A percentile compares a stretch with the other conserved stretches of the same genome.
Evolutionary conservation across 805 yeast genomes (phyloP).

Genomic region (Spathaspora girioi): DNA sequence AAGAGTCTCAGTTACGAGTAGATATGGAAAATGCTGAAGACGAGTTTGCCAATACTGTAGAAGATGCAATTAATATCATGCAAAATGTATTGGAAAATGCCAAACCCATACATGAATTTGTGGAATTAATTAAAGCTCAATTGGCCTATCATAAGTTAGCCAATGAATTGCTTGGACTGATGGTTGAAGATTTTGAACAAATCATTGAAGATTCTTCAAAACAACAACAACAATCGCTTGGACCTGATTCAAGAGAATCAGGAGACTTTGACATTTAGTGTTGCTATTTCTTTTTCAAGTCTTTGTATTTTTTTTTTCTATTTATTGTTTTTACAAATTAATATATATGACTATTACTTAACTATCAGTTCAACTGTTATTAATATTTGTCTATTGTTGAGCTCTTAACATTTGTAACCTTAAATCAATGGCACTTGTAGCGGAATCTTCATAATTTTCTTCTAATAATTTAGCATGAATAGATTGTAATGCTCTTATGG

Average conservation of each 20-base stretch:
- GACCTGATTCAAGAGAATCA: slow-evolving; percentile 15
- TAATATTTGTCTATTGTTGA: too few relatives aligned
- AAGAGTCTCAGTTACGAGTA: slow-evolving; percentile 70
- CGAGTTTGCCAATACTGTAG: slow-evolving; percentile 84
- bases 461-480: slow-evolving; percentile 77
- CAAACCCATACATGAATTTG: slow-evolving; percentile 61
- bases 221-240: slow-evolving; percentile 7
- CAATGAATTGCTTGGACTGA: slow-evolving; percentile 57
- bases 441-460: slow-evolving; percentile 23
- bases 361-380: too few relatives aligned
- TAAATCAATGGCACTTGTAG: slow-evolving; percentile 25
- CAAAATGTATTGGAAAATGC: slow-evolving; percentile 73
- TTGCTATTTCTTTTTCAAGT: neutral
- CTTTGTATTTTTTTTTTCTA: neutral
- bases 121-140: slow-evolving; percentile 73
- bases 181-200: slow-evolving; percentile 61
- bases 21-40: slow-evolving; percentile 84
- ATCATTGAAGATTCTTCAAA: slow-evolving; percentile 46
- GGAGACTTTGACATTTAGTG: slow-evolving; percentile 29
- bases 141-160: slow-evolving; percentile 78
- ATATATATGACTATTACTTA: neutral
- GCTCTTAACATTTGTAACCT: slow-evolving; percentile 28
- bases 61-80: slow-evolving; percentile 81
- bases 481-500: slow-evolving; percentile 79
- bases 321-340: neutral